phyloP scores from a whole-genome alignment of 225 moss, liverwort and hornwort species.

The Pseudisothecium myosuroides region DNA sequence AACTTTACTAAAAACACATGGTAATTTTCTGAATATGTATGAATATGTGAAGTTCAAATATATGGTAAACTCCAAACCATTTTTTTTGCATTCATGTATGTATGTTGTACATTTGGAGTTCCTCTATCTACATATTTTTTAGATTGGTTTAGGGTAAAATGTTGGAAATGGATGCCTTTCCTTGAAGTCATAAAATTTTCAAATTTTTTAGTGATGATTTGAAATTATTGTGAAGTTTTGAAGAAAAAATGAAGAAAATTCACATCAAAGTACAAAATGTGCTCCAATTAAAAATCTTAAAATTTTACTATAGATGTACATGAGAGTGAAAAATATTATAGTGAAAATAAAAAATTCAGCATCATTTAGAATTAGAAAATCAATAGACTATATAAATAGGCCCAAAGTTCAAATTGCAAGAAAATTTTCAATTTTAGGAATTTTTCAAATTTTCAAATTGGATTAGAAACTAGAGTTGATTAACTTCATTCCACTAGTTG shows the following conservation, averaged over 20 bases:
- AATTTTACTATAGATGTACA: not conserved
- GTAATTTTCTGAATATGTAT: not conserved
- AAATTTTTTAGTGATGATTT: not conserved
- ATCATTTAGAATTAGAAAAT: not conserved
- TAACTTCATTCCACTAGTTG: too few species aligned
- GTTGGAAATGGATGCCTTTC: too few species aligned
- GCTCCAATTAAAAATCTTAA: not conserved
- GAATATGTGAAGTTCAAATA: not conserved
- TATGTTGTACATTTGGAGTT: not conserved
- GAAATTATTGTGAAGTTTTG: not conserved
- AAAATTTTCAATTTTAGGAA: not conserved
- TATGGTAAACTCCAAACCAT: rapidly evolving
- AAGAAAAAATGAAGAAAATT: not conserved
- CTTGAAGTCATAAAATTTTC: not conserved
- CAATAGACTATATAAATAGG: not conserved
- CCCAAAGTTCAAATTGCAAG: not conserved
- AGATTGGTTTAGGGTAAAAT: too few species aligned
- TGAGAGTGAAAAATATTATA: not conserved
- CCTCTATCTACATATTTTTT: too few species aligned
- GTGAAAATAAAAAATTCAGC: rapidly evolving
- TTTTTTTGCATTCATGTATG: not conserved
- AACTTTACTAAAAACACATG: not conserved
- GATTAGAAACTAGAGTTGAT: not conserved
- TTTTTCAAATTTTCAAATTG: not conserved
- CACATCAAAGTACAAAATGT: not conserved